These are phyloP conservation scores for Arachnomyces sp. DNA, from an alignment of 2,329 filamentous ascomycete species.

Conservation along the genomic window DNA sequence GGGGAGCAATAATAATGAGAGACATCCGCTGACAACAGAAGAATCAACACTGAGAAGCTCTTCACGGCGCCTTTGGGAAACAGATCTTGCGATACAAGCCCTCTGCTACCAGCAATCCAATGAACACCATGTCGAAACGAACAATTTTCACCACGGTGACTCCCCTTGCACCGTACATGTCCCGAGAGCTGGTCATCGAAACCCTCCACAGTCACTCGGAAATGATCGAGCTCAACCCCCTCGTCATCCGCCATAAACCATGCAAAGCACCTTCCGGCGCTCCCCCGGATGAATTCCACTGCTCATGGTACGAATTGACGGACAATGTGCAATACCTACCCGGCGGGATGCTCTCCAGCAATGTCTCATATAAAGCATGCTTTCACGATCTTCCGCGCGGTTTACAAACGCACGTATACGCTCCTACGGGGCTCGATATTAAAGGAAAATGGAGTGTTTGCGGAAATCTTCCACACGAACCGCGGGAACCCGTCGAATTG, in stretches of 20 bases:
- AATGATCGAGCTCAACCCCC: conserved; percentile 83
- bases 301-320: conserved; percentile 69
- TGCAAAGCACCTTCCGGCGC: conserved; percentile 61
- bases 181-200: conserved; percentile 60
- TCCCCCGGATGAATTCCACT: conserved; percentile 60
- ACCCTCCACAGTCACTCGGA: conserved; percentile 69
- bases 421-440: conserved; percentile 72
- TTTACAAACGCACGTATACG: conserved; percentile 74
- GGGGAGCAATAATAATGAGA: too few species aligned
- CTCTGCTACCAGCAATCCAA: not conserved
- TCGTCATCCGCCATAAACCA: conserved; percentile 62
- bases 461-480: conserved; percentile 63
- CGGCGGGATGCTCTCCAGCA: conserved; percentile 54
- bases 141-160: conserved; percentile 70
- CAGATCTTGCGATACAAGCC: too few species aligned
- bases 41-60: too few species aligned
- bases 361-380: conserved; percentile 69
- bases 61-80: too few species aligned
- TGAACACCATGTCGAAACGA: conserved; percentile 59
- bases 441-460: conserved; percentile 68
- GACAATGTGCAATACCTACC: conserved; percentile 71
- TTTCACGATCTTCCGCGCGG: conserved; percentile 68
- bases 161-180: conserved; percentile 60
- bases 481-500: conserved; percentile 55
- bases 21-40: too few species aligned